These are phyloP conservation scores for Talaromyces sp. DNA, from an alignment of 2,329 filamentous ascomycete genomes.

Conservation along the genomic window DNA sequence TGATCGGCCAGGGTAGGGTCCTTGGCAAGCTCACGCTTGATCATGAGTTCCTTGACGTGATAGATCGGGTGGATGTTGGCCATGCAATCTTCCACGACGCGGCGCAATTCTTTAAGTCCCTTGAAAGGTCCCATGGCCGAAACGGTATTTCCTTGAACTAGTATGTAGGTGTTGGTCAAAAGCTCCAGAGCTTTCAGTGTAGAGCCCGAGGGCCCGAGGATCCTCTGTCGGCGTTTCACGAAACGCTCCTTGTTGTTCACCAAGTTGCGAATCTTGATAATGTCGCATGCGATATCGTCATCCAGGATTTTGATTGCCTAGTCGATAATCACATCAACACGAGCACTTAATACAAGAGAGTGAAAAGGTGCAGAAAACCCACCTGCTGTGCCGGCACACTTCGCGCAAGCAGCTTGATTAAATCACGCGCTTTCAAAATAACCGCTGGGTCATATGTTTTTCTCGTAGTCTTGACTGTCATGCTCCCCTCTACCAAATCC, in stretches of 20 bases:
- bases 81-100: conserved; percentile 94
- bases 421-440: conserved; percentile 86
- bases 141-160: conserved; percentile 96
- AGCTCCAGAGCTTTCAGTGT: conserved; percentile 93
- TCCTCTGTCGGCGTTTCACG: conserved; percentile 86
- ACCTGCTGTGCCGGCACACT: conserved; percentile 83
- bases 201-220: conserved; percentile 83
- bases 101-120: conserved; percentile 83
- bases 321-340: conserved; percentile 1
- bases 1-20: conserved; percentile 80
- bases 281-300: conserved; percentile 84
- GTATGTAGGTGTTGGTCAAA: conserved; percentile 82
- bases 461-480: conserved; percentile 92
- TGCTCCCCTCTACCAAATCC: conserved; percentile 90
- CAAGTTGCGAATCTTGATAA: conserved; percentile 89
- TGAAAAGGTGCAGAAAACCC: conserved; percentile 1
- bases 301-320: conserved; percentile 85
- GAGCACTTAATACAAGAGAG: neutral
- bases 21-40: conserved; percentile 85
- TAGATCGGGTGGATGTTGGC: conserved; percentile 84
- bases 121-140: conserved; percentile 88
- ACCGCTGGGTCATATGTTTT: conserved; percentile 88
- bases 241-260: conserved; percentile 93
- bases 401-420: conserved; percentile 86
- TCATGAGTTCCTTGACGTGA: conserved; percentile 94